Evolutionary conservation across 23 red algal genomes (phyloP).

Genomic region (Cyanidiococcus yangmingshanensis): DNA sequence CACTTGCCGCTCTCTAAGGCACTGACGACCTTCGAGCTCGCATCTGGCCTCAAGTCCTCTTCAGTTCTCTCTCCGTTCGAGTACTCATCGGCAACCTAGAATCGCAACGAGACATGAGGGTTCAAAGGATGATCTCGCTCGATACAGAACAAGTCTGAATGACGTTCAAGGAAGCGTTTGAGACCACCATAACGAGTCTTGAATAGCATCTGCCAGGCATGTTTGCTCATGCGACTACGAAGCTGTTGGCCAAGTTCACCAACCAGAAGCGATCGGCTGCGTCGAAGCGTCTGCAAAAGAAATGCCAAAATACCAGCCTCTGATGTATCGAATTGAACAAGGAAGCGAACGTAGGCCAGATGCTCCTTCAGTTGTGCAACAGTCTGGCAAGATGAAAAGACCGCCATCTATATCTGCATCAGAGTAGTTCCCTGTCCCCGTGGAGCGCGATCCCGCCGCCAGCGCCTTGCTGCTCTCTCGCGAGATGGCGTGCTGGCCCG

Average conservation of each 20-base stretch:
- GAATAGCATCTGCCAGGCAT: slow-evolving; percentile 31
- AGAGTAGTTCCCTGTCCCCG: too few species aligned
- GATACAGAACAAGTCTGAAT: slow-evolving; percentile 33
- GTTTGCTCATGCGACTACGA: slow-evolving; percentile 25
- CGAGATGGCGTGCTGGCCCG: neutral
- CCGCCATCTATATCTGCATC: too few species aligned
- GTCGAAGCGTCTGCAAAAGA: slow-evolving; percentile 28
- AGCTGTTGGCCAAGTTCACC: slow-evolving; percentile 39
- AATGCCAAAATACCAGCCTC: slow-evolving; percentile 39
- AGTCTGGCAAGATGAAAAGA: slow-evolving; percentile 16
- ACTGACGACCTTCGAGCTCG: too few species aligned
- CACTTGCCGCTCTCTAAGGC: too few species aligned
- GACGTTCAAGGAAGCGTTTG: slow-evolving; percentile 29
- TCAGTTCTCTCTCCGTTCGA: too few species aligned
- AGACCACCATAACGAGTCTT: slow-evolving; percentile 35
- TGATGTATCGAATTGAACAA: slow-evolving; percentile 25
- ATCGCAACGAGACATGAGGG: slow-evolving; percentile 41
- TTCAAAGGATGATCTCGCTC: slow-evolving; percentile 43
- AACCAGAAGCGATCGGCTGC: slow-evolving; percentile 26
- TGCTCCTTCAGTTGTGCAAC: slow-evolving; percentile 21
- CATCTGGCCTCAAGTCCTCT: too few species aligned
- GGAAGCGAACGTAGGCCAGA: slow-evolving; percentile 37
- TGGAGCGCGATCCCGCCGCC: neutral
- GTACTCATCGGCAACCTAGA: neutral
- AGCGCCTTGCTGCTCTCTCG: too few species aligned